Conservation (phyloP, 2,329 filamentous ascomycete genomes). For the Colletotrichum somersetense region DNA sequence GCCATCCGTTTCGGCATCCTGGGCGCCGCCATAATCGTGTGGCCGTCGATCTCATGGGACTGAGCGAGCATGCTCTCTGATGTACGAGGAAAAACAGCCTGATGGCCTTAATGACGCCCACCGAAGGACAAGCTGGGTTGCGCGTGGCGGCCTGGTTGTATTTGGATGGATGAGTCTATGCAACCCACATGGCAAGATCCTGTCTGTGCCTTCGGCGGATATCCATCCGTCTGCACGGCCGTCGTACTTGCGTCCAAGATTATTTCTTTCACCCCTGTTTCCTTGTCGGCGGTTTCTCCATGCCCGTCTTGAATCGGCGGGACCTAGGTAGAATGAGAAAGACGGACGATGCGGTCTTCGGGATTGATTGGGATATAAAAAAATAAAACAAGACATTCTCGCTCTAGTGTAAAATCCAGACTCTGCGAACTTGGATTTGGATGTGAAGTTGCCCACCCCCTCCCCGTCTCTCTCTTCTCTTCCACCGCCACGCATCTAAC, state of each 20-base stretch:
- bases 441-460: background rate
- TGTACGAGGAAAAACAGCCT: background rate
- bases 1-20: slow-evolving; percentile 57
- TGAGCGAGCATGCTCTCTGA: background rate
- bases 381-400: background rate
- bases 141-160: too few relatives aligned
- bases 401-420: background rate
- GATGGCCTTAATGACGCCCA: too few relatives aligned
- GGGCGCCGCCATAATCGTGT: slow-evolving; percentile 56
- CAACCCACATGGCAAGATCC: background rate
- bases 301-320: background rate
- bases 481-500: background rate
- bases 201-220: too few relatives aligned
- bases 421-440: background rate
- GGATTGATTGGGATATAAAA: background rate
- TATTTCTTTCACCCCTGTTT: background rate
- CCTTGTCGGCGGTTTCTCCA: background rate
- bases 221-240: background rate
- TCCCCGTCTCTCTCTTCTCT: background rate
- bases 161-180: background rate
- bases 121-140: too few relatives aligned
- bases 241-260: background rate
- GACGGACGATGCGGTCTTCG: too few relatives aligned
- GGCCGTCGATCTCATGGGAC: slow-evolving; percentile 38
- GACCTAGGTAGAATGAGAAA: background rate